Evolutionary conservation across 2,329 filamentous ascomycete genomes (phyloP), one percentile per base, ranked within the genome.

Genomic region (Berkeleyomyces basicola): DNA sequence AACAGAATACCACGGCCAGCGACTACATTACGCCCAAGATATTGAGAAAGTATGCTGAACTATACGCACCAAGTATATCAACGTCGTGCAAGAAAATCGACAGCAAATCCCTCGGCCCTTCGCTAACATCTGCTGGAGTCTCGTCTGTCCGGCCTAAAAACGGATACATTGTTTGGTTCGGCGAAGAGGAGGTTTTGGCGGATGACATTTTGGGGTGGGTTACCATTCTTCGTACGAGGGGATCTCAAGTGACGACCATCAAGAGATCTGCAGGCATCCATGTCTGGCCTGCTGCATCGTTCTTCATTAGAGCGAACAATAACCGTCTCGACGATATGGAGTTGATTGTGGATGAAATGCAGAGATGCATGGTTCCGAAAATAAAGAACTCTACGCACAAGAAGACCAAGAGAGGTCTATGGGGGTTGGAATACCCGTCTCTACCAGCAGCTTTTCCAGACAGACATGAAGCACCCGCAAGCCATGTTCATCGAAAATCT

Each of bases 101-200:
- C 36, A n/a, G 14, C 33, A 55, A 39, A n/a, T 55, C n/a, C 7
- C 16, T n/a, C 7, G 44, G 43, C 39, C 59, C 39, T 9, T 16
- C 33, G 33, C 57, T 64, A 3, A 55, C 59, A 3, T 7, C 63
- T n/a, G 16, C 51, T 42, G 57, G 55, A 31, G 57, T 61, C 14
- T 59, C 49, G 33, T 31, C 46, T 40, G 14, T 23, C 11, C 62
- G 59, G 31, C 89, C 89, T 0, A 74, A 75, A 6, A 75, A 78
- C 57, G 88, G 89, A 0, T 84, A 87, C 70, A 82, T 82, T 65
- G 78, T 93, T 67, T 77, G 84, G 4, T 91, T 85, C 68, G 88
- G 89, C 0, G 79, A 82, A 1, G 87, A 91, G 70, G 90, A 95
- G 71, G 84, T 93, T 0, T 84, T 95, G 66, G 83, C 82, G 0